Percentiles rank a stretch among this genome's conserved stretches.
These are phyloP conservation scores for Boletus vermiculosoides DNA, from an alignment of 768 basidiomycete genomes.

Conservation along the genomic window DNA sequence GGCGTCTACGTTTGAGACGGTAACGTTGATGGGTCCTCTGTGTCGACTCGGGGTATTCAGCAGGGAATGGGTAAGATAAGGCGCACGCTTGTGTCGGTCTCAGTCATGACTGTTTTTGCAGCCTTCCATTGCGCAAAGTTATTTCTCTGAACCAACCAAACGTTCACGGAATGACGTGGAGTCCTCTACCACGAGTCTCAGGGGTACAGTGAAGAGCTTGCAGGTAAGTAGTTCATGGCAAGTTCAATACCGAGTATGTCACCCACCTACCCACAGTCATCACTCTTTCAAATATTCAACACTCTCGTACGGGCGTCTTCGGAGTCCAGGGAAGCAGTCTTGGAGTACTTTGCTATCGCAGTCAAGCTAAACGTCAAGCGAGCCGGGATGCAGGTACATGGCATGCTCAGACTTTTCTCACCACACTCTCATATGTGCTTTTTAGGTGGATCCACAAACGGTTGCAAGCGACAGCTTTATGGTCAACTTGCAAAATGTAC, in stretches of 20 bases:
- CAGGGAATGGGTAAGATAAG: constrained; percentile 73
- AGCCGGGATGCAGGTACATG: constrained; percentile 82
- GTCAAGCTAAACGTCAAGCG: constrained; percentile 78
- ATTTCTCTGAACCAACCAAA: constrained; percentile 85
- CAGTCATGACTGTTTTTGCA: constrained; percentile 30
- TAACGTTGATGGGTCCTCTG: constrained; percentile 80
- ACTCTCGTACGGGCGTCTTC: constrained; percentile 81
- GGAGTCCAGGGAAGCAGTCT: constrained; percentile 73
- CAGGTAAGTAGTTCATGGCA: constrained; percentile 50
- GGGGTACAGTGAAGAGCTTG: constrained; percentile 81
- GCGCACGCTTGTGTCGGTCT: not conserved
- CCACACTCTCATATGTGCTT: not conserved
- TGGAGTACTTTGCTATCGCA: constrained; percentile 77
- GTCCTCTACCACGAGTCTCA: constrained; percentile 78
- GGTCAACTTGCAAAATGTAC: constrained; percentile 81
- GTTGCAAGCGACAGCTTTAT: constrained; percentile 92
- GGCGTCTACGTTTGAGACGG: constrained; percentile 58
- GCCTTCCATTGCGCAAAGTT: constrained; percentile 74
- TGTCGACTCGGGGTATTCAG: constrained; percentile 82
- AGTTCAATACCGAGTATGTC: not conserved
- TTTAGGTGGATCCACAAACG: constrained; percentile 75
- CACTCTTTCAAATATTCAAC: constrained; percentile 87
- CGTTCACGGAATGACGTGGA: constrained; percentile 73
- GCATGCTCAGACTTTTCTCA: not conserved
- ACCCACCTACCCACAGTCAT: constrained; percentile 35